Base-by-base conservation (phyloP, 257 asterid species). In the Jacaranda copaia region DNA sequence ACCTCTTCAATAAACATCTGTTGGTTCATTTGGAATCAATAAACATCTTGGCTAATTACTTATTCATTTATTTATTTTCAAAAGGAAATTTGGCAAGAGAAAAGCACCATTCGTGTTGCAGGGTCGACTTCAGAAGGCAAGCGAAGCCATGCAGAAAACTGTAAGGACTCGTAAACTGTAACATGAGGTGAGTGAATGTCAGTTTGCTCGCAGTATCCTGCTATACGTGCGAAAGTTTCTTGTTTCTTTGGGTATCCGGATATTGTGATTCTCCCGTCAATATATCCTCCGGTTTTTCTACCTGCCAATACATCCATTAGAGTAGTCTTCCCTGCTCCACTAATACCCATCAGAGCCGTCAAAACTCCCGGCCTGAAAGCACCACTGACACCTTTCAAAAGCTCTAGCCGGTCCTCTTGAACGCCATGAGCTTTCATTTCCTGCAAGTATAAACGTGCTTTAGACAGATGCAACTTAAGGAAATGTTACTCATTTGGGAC, bases 271-370 rank as follows among this genome's bases (percentile, higher is more conserved):
- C 85, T 53, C 70, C 97, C 97, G 5, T 90, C 83, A 36, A 85
- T 87, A 70, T 92, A 88, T 61, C 97, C 94, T 14, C 97, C 94
- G 2, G 93, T 92, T 87, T 92, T 90, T 74, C 97, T 72, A n/a
- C 97, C 97, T 0, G 97, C 88, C 62, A 92, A 78, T 25, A 92
- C 97, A 65, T 92, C 97, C 97, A 92, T 88, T 35, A 92, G 78
- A 1, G 97, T 92, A 8, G 96, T 92, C 77, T 92, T 92, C 39
- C 96, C 96, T 11, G 97, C 97, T 66, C 97, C 97, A 75, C 97
- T 92, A 7, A 90, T 67, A 3, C 96, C 97, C 97, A 92, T 92
- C 66, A 92, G 80, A 16, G 97, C 97, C 1, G 97, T 92, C 81
- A 92, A 82, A 77, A 92, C 93, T 25, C 97, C 96, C 5, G 96